Evolutionary conservation across 257 asterid genomes (phyloP), one percentile per base, ranked within the genome.

Genomic region (Ehretia macrophylla): DNA sequence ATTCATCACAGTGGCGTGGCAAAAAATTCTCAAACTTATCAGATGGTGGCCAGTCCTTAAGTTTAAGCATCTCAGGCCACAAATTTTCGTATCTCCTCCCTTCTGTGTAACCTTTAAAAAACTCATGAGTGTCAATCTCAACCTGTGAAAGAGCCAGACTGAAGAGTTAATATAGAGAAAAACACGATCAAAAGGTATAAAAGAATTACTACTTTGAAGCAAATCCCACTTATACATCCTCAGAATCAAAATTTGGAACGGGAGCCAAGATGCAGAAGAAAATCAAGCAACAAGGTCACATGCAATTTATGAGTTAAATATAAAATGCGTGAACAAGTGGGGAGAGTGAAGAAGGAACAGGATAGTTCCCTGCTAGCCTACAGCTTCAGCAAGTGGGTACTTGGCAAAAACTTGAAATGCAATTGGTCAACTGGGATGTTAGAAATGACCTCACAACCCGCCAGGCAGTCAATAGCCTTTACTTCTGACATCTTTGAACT

Each of bases 11-110:
- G 45, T 92, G 99, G 12, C 99, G 95, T 1, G 99, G 97, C 74
- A 92, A 74, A 60, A 88, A 60, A 59, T 92, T 78, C 68, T 92
- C 97, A 59, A 92, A 92, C 68, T 83, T 88, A 67, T 88, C 91
- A 38, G 93, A 86, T 18, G 99, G 99, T 6, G 99, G 99, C 89
- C 88, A 92, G 70, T 92, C 99, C 81, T 84, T 88, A 50, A 92
- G 96, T 77, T 92, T 92, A 66, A 92, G 95, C 99, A 92, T 92
- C 81, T 84, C 97, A 1, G 99, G 99, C 97, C 97, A 92, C 64
- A 72, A 78, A 64, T 88, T 86, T 38, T 18, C 64, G 48, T 92
- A 92, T 54, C 54, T 73, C 68, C 96, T 80, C 64, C 99, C 99
- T 45, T 81, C 85, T 0, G 40, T 68, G 64, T 92, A 92, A 44